Evolutionary conservation across 139 green algal genomes (phyloP).

Genomic region (Chlorella sp.): DNA sequence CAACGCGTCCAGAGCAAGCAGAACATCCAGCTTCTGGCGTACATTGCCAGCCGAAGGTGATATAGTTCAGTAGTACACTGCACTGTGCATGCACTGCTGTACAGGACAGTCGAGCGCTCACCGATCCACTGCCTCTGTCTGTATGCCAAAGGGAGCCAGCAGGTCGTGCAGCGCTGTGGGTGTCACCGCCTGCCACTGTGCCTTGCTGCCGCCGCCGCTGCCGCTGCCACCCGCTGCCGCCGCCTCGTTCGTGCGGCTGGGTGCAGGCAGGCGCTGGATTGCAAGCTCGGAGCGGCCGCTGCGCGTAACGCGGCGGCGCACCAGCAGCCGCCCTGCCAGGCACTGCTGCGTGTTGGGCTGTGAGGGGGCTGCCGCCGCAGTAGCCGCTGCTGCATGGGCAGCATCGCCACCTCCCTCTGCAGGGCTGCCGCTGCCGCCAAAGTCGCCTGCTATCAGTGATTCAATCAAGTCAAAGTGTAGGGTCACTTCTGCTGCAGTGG

Average conservation of each 20-base stretch:
- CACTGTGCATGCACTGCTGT: no score
- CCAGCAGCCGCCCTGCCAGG: neutral
- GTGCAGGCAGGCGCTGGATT: neutral
- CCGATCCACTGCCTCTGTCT: constrained; percentile 44
- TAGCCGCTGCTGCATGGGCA: neutral
- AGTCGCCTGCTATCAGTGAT: no score
- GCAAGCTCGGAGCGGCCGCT: constrained; percentile 1
- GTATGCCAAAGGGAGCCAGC: constrained; percentile 56
- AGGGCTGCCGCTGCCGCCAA: no score
- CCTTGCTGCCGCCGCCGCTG: neutral
- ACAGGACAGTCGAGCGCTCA: neutral
- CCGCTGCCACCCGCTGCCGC: neutral
- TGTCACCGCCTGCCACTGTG: constrained; percentile 13
- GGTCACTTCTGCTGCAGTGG: neutral
- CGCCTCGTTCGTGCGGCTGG: neutral
- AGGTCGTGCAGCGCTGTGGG: constrained; percentile 47
- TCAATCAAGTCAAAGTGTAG: neutral
- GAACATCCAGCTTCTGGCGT: no score
- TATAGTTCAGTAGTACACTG: no score
- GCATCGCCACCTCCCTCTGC: neutral
- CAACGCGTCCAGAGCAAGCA: no score
- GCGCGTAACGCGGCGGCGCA: constrained; percentile 1
- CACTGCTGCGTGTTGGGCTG: no score
- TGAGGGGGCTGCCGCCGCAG: no score
- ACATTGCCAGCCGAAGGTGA: no score